Evolutionary conservation across 192 early-diverging fungal species (phyloP), one percentile per base, ranked within the genome.

Genomic region (Coemansia javaensis): DNA sequence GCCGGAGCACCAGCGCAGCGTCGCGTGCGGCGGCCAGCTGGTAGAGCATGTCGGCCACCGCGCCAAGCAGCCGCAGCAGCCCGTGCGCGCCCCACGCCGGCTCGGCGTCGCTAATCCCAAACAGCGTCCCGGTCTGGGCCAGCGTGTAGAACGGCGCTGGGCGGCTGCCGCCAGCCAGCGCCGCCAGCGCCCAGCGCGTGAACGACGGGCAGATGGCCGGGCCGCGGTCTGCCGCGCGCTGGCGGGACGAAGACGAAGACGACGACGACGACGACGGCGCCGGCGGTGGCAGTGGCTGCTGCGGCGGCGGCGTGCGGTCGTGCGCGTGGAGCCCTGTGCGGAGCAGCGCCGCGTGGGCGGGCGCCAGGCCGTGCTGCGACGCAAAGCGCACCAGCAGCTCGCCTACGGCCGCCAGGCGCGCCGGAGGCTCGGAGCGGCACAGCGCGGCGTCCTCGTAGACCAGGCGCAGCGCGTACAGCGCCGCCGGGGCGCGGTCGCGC

Each of bases 371-470:
- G 17, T 23, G n/a, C 21, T 28, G 31, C 40, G 17, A 30, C 2
- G 61, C 51, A 59, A 72, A 53, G 21, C 33, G 52, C 24, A 46
- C 27, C 7, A 72, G n/a, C 12, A 72, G 43, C 32, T 20, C 45
- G 0, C 52, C 61, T 17, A 72, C 14, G 2, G 39, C 43, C 7
- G 24, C 22, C 44, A 72, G 10, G 15, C 48, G 47, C 17, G 39
- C 16, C 10, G 20, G 39, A 14, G 61, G 24, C 34, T 72, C 61
- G 7, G 33, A 39, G 10, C 34, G 52, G 50, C 51, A 44, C 22
- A 72, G 28, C 0, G 52, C 24, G 1, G 68, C 52, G 31, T 72
- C 68, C 22, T 72, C 61, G 11, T 56, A 56, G 13, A 72, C 68
- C 24, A 72, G 51, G 22, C 38, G 56, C 17, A 72, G 62, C 2